Conservation (phyloP, 371 early-diverging fungal species). For the Lichtheimia hyalospora region DNA sequence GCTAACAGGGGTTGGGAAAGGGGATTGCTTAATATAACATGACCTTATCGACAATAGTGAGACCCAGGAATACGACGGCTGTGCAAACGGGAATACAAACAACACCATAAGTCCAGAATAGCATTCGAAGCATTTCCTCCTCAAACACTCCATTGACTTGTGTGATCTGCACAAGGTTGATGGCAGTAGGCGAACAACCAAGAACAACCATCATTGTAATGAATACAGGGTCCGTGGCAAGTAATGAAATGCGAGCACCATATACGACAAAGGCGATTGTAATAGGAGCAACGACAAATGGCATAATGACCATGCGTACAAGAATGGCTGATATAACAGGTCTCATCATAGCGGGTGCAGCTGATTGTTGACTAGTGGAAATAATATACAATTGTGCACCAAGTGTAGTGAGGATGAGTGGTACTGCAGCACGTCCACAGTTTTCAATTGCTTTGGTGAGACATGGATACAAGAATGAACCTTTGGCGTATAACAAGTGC, state of each 20-base stretch:
- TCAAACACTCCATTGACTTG: slow-evolving; percentile 59
- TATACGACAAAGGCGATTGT: slow-evolving; percentile 38
- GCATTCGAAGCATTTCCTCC: slow-evolving; percentile 54
- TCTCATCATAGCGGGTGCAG: slow-evolving; percentile 20
- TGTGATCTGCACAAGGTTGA: slow-evolving; percentile 57
- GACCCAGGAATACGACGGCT: slow-evolving; percentile 46
- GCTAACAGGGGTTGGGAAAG: background rate
- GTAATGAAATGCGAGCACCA: slow-evolving; percentile 29
- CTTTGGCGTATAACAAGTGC: slow-evolving; percentile 42
- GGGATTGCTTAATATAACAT: slow-evolving; percentile 1
- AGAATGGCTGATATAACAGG: slow-evolving; percentile 37
- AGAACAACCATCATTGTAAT: slow-evolving; percentile 49
- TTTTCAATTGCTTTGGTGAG: slow-evolving; percentile 63
- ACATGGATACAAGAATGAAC: slow-evolving; percentile 52
- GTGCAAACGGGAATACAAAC: slow-evolving; percentile 53
- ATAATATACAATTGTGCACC: slow-evolving; percentile 61
- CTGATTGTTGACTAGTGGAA: slow-evolving; percentile 15
- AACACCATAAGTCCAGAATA: slow-evolving; percentile 64
- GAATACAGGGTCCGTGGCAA: slow-evolving; percentile 56
- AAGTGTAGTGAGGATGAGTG: slow-evolving; percentile 66
- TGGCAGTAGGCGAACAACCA: slow-evolving; percentile 58
- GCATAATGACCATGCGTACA: slow-evolving; percentile 50
- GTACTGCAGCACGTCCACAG: slow-evolving; percentile 72
- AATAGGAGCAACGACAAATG: slow-evolving; percentile 44
- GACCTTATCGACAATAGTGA: slow-evolving; percentile 31